Evolutionary conservation across 2,329 filamentous ascomycete species (phyloP), one percentile per base, ranked within the genome.

Genomic region (Aspergillus bombycis): DNA sequence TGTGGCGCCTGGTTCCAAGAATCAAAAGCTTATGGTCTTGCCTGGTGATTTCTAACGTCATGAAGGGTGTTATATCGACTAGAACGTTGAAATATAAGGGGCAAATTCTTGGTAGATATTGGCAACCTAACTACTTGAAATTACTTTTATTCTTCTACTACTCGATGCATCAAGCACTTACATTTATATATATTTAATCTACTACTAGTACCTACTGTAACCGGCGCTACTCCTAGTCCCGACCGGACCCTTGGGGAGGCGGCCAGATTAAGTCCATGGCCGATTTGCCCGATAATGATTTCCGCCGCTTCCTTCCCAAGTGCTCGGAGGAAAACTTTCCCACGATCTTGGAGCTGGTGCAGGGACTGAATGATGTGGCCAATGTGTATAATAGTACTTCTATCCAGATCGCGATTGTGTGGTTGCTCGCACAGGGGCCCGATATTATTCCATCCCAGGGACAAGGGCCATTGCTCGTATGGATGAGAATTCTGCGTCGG

Each of bases 371-470:
- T 4, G 77, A 70, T 6, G 70, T 89, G 7, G 86, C 86, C 0
- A 75, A 81, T 48, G 79, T 76, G 65, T 89, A 90, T 75, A 81
- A 78, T 4, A 81, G 79, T 53, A 88, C 88, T 0, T 68, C 86
- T 0, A 81, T 80, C 1, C 84, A 91, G 71, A 71, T 91, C 36
- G 84, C 86, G 1, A 78, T 91, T 32, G 88, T 88, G 0, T 91
- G 88, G 88, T 68, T 91, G 61, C 69, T 88, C 66, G 83, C 83
- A 4, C 87, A 90, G 68, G 86, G 85, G 3, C 38, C 65, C 5
- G 71, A 73, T 48, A 70, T 74, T 38, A 68, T 75, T 28, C 71
- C 3, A 74, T 75, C 36, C 72, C 72, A 0, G 72, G 72, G 9
- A 75, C 72, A 8, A 70, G 67, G 36, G 7, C 41, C 16, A 21